Base-by-base conservation (phyloP, 129 eudicot genomes). In the Tagetes erecta region DNA sequence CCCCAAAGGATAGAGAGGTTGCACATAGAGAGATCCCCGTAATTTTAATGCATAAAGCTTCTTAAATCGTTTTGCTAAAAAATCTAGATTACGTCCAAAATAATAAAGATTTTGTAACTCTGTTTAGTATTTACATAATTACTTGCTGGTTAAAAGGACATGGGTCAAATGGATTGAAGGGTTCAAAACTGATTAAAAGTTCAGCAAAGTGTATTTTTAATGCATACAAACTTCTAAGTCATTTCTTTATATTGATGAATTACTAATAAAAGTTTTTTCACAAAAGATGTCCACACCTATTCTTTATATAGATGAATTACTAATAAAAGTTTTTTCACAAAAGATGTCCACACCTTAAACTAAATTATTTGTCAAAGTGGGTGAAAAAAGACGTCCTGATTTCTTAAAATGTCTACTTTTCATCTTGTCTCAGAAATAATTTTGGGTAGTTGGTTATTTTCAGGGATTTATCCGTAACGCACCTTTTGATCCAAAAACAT, bases 401-500 rank as follows among this genome's bases (percentile, higher is more conserved):
- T 34, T 45, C 46, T 73, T 41, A 45, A 3, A 20, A 27, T 14
- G 59, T 49, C 11, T 14, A 36, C 10, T 37, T 33, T 62, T 74
- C 34, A 11, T 64, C 67, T 53, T 4, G 52, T 63, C 42, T 37
- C 30, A 12, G 4, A 63, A 71, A 49, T 30, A 13, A 64, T 63
- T 71, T 47, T 27, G 6, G 67, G 67, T 78, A 44, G 64, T 71
- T 64, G 4, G 12, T 9, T 71, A 33, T 72, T 65, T 81, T 39
- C 79, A 88, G 98, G 98, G 98, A 12, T 94, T 90, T 50, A 88
- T 90, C 27, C 97, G 93, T 40, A 74, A 83, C 30, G 86, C 91
- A 39, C 89, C 91, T 39, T 88, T 90, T 58, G 93, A 90, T 51
- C 91, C 91, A 12, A 94, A 90, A 74, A 73, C 67, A 58, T 94